phyloP scores from a whole-genome alignment of 2,329 filamentous ascomycete species.

The Pyrenophora seminiperda region DNA sequence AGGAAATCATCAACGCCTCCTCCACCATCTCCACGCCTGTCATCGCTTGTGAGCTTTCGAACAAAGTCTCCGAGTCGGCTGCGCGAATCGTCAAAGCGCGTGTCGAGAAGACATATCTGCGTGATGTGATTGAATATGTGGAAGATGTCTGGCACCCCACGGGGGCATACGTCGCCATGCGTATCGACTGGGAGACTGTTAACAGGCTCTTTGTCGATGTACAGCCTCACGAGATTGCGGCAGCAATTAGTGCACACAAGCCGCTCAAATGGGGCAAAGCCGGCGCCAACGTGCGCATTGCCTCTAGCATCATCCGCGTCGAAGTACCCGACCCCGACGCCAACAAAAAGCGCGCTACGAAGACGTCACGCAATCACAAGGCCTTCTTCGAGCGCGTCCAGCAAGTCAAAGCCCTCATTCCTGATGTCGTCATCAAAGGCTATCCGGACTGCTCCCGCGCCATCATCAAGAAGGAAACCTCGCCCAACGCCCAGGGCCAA shows the following conservation, averaged over 20 bases:
- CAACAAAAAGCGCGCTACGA: conserved; percentile 36
- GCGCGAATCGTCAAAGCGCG: conserved; percentile 91
- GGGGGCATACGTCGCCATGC: conserved; percentile 76
- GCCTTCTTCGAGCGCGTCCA: conserved; percentile 80
- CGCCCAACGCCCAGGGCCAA: conserved; percentile 68
- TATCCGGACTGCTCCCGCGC: conserved; percentile 85
- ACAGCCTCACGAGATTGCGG: conserved; percentile 71
- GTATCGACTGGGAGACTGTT: conserved; percentile 79
- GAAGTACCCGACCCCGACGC: conserved; percentile 61
- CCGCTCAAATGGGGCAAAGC: conserved; percentile 76
- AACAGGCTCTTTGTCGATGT: conserved; percentile 82
- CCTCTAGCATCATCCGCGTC: conserved; percentile 67
- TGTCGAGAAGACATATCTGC: conserved; percentile 92
- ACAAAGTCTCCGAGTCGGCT: conserved; percentile 73
- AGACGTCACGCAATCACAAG: conserved; percentile 52
- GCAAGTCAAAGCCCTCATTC: conserved; percentile 79
- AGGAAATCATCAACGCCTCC: conserved; percentile 99
- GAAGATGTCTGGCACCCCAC: conserved; percentile 87
- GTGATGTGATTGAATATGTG: conserved; percentile 78
- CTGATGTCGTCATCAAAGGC: conserved; percentile 83
- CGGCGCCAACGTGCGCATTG: conserved; percentile 61
- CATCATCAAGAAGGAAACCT: conserved; percentile 82
- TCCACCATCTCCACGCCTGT: conserved; percentile 93
- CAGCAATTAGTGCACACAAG: conserved; percentile 78
- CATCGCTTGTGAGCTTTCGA: conserved; percentile 83